These are phyloP conservation scores for Leucocoprinus sp. DNA, from an alignment of 768 basidiomycete species.

Conservation along the genomic window DNA sequence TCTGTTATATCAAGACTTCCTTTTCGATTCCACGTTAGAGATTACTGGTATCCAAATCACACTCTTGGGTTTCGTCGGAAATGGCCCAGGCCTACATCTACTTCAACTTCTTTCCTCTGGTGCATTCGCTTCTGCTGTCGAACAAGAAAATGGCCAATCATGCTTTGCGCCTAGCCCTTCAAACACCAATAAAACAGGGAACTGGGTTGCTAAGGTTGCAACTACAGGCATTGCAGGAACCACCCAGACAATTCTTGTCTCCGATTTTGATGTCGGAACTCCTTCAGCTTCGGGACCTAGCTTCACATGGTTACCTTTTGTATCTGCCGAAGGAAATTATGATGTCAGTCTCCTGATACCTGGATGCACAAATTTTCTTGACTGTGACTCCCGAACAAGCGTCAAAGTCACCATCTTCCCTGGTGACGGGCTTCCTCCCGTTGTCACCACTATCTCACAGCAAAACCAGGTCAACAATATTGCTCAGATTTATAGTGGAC, in stretches of 20 bases:
- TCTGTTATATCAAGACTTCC: slow-evolving; percentile 87
- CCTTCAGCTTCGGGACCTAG: slow-evolving; percentile 55
- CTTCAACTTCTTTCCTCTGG: slow-evolving; percentile 91
- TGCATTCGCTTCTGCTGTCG: slow-evolving; percentile 74
- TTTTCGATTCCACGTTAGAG: slow-evolving; percentile 54
- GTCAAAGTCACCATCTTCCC: slow-evolving; percentile 82
- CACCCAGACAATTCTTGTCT: slow-evolving; percentile 61
- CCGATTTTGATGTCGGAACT: slow-evolving; percentile 59
- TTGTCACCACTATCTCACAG: slow-evolving; percentile 67
- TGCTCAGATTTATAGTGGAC: slow-evolving; percentile 69
- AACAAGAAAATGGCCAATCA: slow-evolving; percentile 49
- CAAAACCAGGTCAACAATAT: slow-evolving; percentile 55
- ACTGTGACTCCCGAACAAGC: slow-evolving; percentile 73
- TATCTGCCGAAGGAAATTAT: slow-evolving; percentile 85
- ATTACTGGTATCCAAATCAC: slow-evolving; percentile 89
- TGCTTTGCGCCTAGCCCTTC: slow-evolving; percentile 78
- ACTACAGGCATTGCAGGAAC: slow-evolving; percentile 78
- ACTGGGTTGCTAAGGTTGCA: slow-evolving; percentile 58
- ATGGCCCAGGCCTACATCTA: slow-evolving; percentile 76
- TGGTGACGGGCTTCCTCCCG: slow-evolving; percentile 55
- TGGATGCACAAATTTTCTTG: slow-evolving; percentile 73
- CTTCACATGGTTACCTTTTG: slow-evolving; percentile 86
- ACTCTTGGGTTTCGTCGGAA: slow-evolving; percentile 67
- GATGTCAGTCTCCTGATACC: slow-evolving; percentile 80
- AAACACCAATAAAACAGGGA: slow-evolving; percentile 55